Evolutionary conservation across 2,329 filamentous ascomycete species (phyloP).

Genomic region (Graphium sp.): DNA sequence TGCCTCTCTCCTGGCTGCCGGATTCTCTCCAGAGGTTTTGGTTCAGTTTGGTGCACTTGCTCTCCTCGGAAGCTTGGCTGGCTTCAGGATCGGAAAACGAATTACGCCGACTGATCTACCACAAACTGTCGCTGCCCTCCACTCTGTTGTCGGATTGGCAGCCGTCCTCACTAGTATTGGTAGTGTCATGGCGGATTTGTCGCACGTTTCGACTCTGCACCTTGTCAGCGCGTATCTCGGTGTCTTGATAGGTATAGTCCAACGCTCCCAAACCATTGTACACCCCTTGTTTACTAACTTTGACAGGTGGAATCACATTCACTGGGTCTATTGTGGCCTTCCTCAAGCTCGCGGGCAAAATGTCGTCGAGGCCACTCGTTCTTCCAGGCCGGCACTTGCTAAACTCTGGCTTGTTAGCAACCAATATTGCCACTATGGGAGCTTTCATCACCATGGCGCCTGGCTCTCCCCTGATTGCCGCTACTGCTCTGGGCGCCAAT

Average conservation of each 20-base stretch:
- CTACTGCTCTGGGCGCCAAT: constrained; percentile 60
- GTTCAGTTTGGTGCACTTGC: constrained; percentile 68
- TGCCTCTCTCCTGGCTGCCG: constrained; percentile 65
- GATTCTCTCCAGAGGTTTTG: constrained; percentile 63
- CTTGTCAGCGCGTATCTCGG: constrained; percentile 76
- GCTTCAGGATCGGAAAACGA: constrained; percentile 63
- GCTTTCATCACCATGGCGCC: constrained; percentile 71
- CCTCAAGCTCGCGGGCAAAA: constrained; percentile 66
- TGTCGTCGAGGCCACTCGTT: constrained; percentile 60
- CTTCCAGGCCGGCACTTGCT: constrained; percentile 61
- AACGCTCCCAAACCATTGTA: not conserved
- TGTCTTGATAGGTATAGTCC: constrained; percentile 51
- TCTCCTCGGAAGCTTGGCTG: constrained; percentile 49
- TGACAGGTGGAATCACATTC: constrained; percentile 60
- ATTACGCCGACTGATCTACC: constrained; percentile 81
- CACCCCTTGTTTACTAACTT: constrained; percentile 3
- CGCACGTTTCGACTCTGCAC: constrained; percentile 59
- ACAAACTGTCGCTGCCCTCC: constrained; percentile 75
- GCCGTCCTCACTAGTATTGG: constrained; percentile 81
- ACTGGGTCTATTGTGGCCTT: constrained; percentile 84
- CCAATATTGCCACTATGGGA: constrained; percentile 70
- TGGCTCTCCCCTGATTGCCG: constrained; percentile 62
- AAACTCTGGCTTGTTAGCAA: constrained; percentile 57
- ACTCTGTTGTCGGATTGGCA: constrained; percentile 79
- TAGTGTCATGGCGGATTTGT: constrained; percentile 61